Evolutionary conservation across 2,329 filamentous ascomycete species (phyloP), one percentile per base, ranked within the genome.

Genomic region (Coniochaeta sp.): DNA sequence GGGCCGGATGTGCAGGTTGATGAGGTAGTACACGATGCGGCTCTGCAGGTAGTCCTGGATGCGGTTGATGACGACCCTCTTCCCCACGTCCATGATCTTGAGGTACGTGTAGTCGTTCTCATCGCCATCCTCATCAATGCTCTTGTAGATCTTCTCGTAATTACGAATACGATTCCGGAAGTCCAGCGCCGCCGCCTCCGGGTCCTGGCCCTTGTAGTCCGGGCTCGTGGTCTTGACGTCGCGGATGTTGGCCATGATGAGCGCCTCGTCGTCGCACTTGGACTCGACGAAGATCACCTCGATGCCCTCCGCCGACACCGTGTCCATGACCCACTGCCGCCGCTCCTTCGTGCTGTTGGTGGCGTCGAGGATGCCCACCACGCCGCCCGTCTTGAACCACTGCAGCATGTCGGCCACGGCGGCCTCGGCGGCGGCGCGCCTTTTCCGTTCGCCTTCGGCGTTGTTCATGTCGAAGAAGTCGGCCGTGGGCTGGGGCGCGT

Each of bases 201-300:
- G 95, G 71, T 99, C 95, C 73, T 96, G 92, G 59, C 93, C 95
- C 61, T 87, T 80, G 73, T 99, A 99, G 75, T 99, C 95, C 1
- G 95, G 95, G 60, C 91, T 96, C 28, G 91, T 96, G 1, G 92
- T 93, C 81, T 99, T 99, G 70, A 99, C 95, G 71, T 97, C 93
- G 65, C 93, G 86, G 66, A 99, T 97, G 74, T 99, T 99, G 79
- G 88, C 90, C 92, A 97, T 96, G 77, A 99, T 96, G 65, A 98
- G 79, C 52, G 93, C 89, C 73, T 98, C 93, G 67, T 97, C 89
- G 71, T 99, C 93, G 73, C 95, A 99, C 72, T 95, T 96, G 67
- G 91, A 96, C 79, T 99, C 95, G 55, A 99, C 95, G 67, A 96
- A 99, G 55, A 99, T 79, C 10, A 96, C 93, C 71, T 97, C 92